Conservation (phyloP, 2,329 filamentous ascomycete genomes). For the Monosporascus sp. region DNA sequence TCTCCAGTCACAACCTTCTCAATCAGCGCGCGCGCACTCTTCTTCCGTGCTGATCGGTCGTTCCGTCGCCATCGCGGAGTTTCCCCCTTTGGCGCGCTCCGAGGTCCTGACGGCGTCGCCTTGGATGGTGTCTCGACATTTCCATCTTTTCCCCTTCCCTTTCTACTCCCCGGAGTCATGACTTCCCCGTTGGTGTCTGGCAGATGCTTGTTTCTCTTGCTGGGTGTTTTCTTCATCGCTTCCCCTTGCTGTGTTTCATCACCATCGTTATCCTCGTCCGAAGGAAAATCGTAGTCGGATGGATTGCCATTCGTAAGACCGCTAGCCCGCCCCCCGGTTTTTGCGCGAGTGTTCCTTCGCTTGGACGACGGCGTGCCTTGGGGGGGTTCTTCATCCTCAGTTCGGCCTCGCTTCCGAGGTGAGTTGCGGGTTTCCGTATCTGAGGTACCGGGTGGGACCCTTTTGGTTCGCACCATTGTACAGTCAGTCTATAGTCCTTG, state of each 20-base stretch:
- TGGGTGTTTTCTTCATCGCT: conserved; percentile 14
- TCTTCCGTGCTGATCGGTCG: conserved; percentile 80
- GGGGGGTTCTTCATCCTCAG: conserved; percentile 9
- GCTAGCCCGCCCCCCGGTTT: conserved; percentile 1
- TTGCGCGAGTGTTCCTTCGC: conserved; percentile 7
- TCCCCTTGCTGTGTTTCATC: background rate
- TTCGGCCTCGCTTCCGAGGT: conserved; percentile 16
- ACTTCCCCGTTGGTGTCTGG: conserved; percentile 5
- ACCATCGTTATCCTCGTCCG: conserved; percentile 14
- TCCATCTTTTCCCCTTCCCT: conserved; percentile 7
- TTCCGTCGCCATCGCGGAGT: conserved; percentile 64
- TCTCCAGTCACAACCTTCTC: conserved; percentile 61
- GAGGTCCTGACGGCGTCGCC: conserved; percentile 1
- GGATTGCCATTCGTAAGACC: conserved; percentile 2
- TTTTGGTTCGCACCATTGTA: conserved; percentile 21
- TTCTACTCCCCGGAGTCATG: conserved; percentile 16
- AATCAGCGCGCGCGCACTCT: conserved; percentile 73
- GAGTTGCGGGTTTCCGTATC: conserved; percentile 7
- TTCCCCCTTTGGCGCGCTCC: conserved; percentile 25
- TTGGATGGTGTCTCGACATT: conserved; percentile 19
- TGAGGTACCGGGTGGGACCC: conserved; percentile 10
- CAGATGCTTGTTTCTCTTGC: conserved; percentile 10
- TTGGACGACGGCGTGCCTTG: conserved; percentile 13
- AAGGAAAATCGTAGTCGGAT: conserved; percentile 24
- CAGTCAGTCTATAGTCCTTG: background rate